These are phyloP conservation scores for Fusarium marasasianum DNA, from an alignment of 2,329 filamentous ascomycete genomes.

Conservation along the genomic window DNA sequence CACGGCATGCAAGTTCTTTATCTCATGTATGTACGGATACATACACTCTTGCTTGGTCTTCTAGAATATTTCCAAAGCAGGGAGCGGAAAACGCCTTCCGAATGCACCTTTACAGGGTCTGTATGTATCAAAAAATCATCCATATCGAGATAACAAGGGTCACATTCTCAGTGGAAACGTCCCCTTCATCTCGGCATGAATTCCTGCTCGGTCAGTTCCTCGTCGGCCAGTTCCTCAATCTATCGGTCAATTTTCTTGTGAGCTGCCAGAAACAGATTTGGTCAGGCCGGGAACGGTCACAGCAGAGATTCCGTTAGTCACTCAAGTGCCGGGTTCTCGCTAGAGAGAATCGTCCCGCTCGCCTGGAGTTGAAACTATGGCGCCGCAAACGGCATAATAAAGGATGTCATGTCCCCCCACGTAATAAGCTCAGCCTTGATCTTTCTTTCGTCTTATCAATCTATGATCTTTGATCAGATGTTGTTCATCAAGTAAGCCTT, in stretches of 20 bases:
- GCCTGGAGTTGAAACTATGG: constrained; percentile 5
- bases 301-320: not conserved
- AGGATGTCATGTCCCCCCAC: not conserved
- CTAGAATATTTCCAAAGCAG: constrained; percentile 14
- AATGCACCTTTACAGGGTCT: not conserved
- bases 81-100: not conserved
- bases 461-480: not conserved
- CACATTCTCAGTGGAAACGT: not conserved
- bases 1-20: not conserved
- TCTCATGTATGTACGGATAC: not conserved
- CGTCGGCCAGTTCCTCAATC: not conserved
- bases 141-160: constrained; percentile 11
- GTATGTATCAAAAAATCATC: not conserved
- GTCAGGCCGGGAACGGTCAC: not conserved
- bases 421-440: not conserved
- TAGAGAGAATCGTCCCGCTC: constrained; percentile 10
- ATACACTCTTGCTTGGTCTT: not conserved
- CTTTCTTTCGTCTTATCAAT: constrained; percentile 9
- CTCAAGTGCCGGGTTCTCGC: constrained; percentile 12
- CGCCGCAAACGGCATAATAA: not conserved
- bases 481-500: not conserved
- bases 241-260: not conserved
- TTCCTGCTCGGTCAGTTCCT: not conserved
- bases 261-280: not conserved
- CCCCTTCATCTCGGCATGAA: constrained; percentile 23